Conservation (phyloP, 1,139 yeast species). For the Saccharomycopsis crataegensis region DNA sequence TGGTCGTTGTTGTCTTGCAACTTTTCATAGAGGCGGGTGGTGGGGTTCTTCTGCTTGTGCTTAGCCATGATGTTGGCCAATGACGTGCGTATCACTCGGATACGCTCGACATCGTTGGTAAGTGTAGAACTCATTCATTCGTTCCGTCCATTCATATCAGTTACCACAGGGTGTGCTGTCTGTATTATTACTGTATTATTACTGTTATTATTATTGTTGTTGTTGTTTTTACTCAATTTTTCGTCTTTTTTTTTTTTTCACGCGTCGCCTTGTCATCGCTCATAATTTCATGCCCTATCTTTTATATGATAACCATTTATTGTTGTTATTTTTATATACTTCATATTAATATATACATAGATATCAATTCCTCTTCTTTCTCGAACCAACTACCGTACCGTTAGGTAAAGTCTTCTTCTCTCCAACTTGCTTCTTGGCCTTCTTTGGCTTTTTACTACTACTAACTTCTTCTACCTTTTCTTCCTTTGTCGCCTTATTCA, state of each 20-base stretch:
- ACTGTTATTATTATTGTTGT: no score
- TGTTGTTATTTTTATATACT: no score
- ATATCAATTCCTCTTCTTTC: conserved; percentile 26
- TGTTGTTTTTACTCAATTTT: neutral
- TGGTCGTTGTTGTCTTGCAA: neutral
- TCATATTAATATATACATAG: no score
- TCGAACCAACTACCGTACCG: conserved; percentile 50
- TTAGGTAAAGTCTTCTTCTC: conserved; percentile 45
- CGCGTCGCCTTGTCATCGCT: conserved; percentile 2
- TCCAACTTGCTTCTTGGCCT: neutral
- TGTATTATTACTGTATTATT: neutral
- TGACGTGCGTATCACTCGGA: conserved; percentile 4
- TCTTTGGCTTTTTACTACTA: conserved; percentile 1
- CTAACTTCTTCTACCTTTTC: conserved; percentile 2
- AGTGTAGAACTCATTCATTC: neutral
- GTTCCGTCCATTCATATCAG: neutral
- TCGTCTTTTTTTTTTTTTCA: neutral
- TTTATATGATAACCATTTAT: neutral
- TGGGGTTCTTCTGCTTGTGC: conserved; percentile 2
- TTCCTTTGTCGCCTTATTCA: conserved; percentile 14
- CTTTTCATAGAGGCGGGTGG: neutral
- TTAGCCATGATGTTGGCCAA: conserved; percentile 8
- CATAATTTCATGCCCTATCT: conserved; percentile 1
- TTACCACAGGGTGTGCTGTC: no score
- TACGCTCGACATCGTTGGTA: conserved; percentile 8